These are phyloP conservation scores for Xanthoconium purpureum DNA, from an alignment of 768 basidiomycete genomes.

Conservation along the genomic window DNA sequence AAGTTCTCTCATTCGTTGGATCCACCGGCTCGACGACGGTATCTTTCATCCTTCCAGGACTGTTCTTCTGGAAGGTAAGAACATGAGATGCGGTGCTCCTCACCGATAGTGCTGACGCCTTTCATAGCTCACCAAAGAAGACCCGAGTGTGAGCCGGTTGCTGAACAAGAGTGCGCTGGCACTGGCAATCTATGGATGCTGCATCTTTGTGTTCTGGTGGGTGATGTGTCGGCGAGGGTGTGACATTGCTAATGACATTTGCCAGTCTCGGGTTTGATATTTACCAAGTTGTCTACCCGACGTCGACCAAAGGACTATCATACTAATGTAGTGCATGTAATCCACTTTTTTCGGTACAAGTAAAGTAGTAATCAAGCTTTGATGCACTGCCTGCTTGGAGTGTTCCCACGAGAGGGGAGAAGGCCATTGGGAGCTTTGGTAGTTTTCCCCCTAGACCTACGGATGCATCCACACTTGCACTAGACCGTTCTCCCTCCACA, in stretches of 20 bases:
- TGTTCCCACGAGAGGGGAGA: conserved; percentile 27
- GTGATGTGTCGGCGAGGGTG: conserved; percentile 27
- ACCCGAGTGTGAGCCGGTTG: conserved; percentile 49
- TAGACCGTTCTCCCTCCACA: conserved; percentile 17
- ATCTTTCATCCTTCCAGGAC: conserved; percentile 90
- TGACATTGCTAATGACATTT: conserved; percentile 3
- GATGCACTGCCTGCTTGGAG: conserved; percentile 5
- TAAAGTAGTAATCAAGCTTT: not conserved
- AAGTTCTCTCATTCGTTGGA: conserved; percentile 94
- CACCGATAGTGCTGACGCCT: conserved; percentile 4
- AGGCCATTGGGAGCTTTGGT: not conserved
- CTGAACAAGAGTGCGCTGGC: conserved; percentile 62
- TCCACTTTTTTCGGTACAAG: conserved; percentile 1
- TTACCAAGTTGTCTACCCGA: conserved; percentile 53
- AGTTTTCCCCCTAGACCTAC: conserved; percentile 32
- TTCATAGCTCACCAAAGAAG: conserved; percentile 63
- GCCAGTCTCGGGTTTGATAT: conserved; percentile 76
- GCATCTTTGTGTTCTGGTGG: conserved; percentile 86
- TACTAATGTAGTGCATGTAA: conserved; percentile 1
- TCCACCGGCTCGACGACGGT: conserved; percentile 96
- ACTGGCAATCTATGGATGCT: conserved; percentile 70
- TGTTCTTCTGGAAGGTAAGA: conserved; percentile 89
- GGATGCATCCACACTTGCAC: conserved; percentile 25
- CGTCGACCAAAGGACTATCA: conserved; percentile 1
- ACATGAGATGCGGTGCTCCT: conserved; percentile 7